phyloP scores from a whole-genome alignment of 2,329 filamentous ascomycete species.

The Rhynchosporium secalis region DNA sequence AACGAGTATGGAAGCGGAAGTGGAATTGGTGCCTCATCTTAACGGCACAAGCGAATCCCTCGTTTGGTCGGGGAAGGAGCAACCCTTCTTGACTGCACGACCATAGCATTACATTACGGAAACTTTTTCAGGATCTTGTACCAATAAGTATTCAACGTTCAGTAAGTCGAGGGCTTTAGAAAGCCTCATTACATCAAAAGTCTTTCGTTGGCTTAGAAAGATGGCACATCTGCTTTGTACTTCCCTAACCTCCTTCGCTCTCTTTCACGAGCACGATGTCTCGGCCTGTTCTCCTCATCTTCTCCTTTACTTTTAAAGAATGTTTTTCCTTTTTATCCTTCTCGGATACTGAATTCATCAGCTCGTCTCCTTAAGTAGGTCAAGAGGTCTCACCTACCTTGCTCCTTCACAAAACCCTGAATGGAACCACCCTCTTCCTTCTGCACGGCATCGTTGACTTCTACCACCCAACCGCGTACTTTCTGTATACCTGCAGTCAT shows the following conservation, averaged over 20 bases:
- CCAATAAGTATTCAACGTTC: no score
- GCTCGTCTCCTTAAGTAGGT: no score
- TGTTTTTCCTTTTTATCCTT: neutral
- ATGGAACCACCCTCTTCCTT: neutral
- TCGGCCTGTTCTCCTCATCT: neutral
- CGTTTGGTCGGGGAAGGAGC: neutral
- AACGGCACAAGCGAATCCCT: neutral
- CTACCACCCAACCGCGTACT: constrained; percentile 3
- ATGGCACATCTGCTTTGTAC: neutral
- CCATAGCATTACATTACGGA: no score
- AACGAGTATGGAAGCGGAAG: neutral
- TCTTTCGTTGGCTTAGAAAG: neutral
- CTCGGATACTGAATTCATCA: neutral
- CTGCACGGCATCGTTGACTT: constrained; percentile 9
- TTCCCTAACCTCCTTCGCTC: neutral
- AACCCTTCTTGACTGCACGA: neutral
- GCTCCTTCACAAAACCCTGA: neutral
- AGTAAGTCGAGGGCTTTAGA: neutral
- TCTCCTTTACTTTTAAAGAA: neutral
- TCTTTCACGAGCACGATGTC: neutral
- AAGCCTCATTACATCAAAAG: no score
- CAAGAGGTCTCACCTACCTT: neutral
- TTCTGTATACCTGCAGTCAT: constrained; percentile 8
- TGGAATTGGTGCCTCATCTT: neutral
- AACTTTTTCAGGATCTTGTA: no score